Evolutionary conservation across 768 basidiomycete genomes (phyloP).

Genomic region (Boletus coccyginus): DNA sequence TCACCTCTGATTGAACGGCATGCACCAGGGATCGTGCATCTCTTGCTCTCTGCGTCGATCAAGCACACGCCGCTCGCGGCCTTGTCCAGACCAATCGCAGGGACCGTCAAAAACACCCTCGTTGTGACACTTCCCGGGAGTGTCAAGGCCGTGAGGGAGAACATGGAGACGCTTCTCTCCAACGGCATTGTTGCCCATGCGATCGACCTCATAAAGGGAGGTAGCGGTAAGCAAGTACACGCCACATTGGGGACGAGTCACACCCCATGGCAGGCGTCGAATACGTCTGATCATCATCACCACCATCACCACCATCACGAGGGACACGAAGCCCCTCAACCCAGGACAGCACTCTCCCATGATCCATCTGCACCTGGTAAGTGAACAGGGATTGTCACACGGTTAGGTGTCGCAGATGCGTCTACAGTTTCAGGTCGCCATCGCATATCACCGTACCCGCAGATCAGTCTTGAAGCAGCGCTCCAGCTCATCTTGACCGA

Average conservation of each 20-base stretch:
- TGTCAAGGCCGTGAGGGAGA: slow-evolving; percentile 82
- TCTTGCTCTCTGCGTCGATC: slow-evolving; percentile 66
- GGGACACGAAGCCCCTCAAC: slow-evolving; percentile 46
- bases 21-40: slow-evolving; percentile 71
- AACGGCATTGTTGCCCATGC: slow-evolving; percentile 65
- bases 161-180: slow-evolving; percentile 57
- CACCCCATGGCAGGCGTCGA: slow-evolving; percentile 7
- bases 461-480: slow-evolving; percentile 66
- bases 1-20: slow-evolving; percentile 61
- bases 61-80: slow-evolving; percentile 77
- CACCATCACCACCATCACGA: slow-evolving; percentile 38
- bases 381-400: slow-evolving; percentile 14
- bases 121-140: slow-evolving; percentile 84
- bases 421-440: slow-evolving; percentile 63
- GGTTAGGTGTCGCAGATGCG: background rate
- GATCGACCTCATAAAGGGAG: slow-evolving; percentile 68
- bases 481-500: slow-evolving; percentile 52
- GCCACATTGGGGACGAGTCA: slow-evolving; percentile 40
- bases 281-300: slow-evolving; percentile 24
- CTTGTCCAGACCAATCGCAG: slow-evolving; percentile 80
- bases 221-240: slow-evolving; percentile 60
- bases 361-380: slow-evolving; percentile 68
- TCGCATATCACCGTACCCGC: slow-evolving; percentile 73
- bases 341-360: slow-evolving; percentile 60
- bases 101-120: slow-evolving; percentile 62